Evolutionary conservation across 768 basidiomycete species (phyloP), one percentile per base, ranked within the genome.

Genomic region (Termitomyces eurrhizus): DNA sequence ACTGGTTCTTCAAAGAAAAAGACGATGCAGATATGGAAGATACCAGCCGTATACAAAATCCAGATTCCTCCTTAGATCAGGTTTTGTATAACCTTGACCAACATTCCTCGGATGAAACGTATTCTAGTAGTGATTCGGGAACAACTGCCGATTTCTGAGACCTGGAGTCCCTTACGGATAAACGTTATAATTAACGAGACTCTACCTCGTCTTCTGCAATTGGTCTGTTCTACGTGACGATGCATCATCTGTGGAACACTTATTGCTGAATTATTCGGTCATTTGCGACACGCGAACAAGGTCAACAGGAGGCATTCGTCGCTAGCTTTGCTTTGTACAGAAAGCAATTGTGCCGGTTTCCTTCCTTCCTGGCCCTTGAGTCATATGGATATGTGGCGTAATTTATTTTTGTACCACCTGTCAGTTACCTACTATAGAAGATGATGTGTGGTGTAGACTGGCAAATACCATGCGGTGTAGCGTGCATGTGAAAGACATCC

Each of bases 1-100:
- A 76, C 0, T 64, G 65, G 6, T 85, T 86, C 64, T 84, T 84
- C 53, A 45, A 64, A 36, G 50, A 64, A 36, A 16, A 35, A 7
- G 62, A 65, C 3, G 16, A 21, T 41, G 55, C 52, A 21, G 56
- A 49, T 4, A 24, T 9, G n/a, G 33, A 44, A 48, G 29, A 26
- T 21, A 14, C 35, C 29, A 18, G 18, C 9, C 44, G 1, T 7
- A 12, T 5, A 21, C 11, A 37, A 35, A 48, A 33, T 26, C 24
- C 45, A 5, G 14, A 35, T 24, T 12, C 14, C 14, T 26, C 44
- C 16, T 36, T 18, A 1, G 56, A 57, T 7, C 56, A 37, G 21
- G 18, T 45, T 14, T 8, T 37, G 18, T 58, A 60, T 48, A 52
- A 44, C 37, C 57, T 65, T 37, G 65, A 67, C 56, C 64, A 67